These are phyloP conservation scores for Suillus subluteus DNA, from an alignment of 768 basidiomycete species.

Conservation along the genomic window DNA sequence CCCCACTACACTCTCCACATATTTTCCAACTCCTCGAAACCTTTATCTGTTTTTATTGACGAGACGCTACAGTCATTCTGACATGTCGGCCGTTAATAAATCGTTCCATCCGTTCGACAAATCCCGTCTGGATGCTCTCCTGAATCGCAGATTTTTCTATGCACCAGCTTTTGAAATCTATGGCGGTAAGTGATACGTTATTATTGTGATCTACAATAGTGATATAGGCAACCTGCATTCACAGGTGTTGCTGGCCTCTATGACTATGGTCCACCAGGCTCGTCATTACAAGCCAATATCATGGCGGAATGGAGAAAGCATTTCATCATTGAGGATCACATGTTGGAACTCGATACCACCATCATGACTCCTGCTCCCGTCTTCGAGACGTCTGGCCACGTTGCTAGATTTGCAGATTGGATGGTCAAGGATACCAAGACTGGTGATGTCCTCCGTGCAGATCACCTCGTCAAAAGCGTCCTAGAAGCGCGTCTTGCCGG, in stretches of 20 bases:
- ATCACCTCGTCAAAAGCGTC: constrained; percentile 93
- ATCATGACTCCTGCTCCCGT: constrained; percentile 96
- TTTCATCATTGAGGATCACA: constrained; percentile 97
- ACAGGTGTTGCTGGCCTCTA: constrained; percentile 95
- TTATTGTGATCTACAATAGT: not conserved
- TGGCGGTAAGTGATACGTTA: constrained; percentile 65
- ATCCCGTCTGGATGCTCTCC: constrained; percentile 76
- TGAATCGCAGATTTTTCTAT: constrained; percentile 94
- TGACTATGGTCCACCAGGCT: constrained; percentile 97
- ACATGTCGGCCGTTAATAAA: constrained; percentile 66
- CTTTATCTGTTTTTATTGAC: not conserved
- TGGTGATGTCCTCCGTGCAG: constrained; percentile 96
- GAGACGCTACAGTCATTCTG: constrained; percentile 21
- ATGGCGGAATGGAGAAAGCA: constrained; percentile 96
- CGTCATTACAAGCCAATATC: constrained; percentile 95
- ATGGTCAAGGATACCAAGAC: constrained; percentile 96
- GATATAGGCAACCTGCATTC: not conserved
- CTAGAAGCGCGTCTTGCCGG: constrained; percentile 88
- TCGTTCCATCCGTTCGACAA: constrained; percentile 89
- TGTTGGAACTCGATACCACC: constrained; percentile 98
- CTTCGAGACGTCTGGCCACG: constrained; percentile 96
- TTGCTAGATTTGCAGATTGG: constrained; percentile 98
- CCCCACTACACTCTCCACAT: constrained; percentile 2
- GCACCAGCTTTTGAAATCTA: constrained; percentile 99
- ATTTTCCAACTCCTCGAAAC: not conserved